Conservation (phyloP, 2,329 filamentous ascomycete species). For the Gnomoniopsis smithogilvyi region DNA sequence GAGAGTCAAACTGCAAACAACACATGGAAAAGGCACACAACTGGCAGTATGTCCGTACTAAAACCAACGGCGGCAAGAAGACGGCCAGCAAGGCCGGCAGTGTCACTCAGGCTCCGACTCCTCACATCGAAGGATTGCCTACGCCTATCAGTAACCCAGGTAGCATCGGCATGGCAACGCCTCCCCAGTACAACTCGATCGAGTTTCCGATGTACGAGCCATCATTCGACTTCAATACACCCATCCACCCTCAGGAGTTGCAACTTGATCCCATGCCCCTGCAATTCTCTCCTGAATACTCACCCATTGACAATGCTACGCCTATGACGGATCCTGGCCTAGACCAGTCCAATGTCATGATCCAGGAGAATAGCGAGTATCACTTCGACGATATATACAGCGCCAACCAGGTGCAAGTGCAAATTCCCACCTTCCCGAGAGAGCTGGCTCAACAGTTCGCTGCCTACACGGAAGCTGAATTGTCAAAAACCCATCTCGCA, state of each 20-base stretch:
- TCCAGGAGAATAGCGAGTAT: constrained; percentile 60
- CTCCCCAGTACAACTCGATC: constrained; percentile 39
- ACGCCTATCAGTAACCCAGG: constrained; percentile 57
- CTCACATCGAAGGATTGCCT: constrained; percentile 58
- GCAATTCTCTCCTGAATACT: constrained; percentile 25
- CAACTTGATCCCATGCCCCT: constrained; percentile 22
- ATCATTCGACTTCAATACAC: constrained; percentile 42
- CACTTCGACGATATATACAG: constrained; percentile 62
- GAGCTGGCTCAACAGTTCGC: constrained; percentile 40
- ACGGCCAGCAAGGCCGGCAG: constrained; percentile 40
- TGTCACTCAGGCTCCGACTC: constrained; percentile 47
- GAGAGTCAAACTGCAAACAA: constrained; percentile 95
- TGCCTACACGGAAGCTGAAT: constrained; percentile 33
- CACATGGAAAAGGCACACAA: constrained; percentile 97
- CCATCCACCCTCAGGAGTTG: constrained; percentile 37
- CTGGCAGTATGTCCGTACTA: constrained; percentile 87
- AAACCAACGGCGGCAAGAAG: constrained; percentile 76
- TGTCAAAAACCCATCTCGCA: constrained; percentile 36
- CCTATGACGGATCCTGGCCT: constrained; percentile 35
- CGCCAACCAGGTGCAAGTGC: constrained; percentile 30
- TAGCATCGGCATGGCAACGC: constrained; percentile 54
- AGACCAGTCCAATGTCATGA: constrained; percentile 50
- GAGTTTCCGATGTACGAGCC: constrained; percentile 48
- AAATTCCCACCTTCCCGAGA: constrained; percentile 49
- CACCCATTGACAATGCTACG: constrained; percentile 49